phyloP scores from a whole-genome alignment of 192 early-diverging fungal species.

The Podila horticola region DNA sequence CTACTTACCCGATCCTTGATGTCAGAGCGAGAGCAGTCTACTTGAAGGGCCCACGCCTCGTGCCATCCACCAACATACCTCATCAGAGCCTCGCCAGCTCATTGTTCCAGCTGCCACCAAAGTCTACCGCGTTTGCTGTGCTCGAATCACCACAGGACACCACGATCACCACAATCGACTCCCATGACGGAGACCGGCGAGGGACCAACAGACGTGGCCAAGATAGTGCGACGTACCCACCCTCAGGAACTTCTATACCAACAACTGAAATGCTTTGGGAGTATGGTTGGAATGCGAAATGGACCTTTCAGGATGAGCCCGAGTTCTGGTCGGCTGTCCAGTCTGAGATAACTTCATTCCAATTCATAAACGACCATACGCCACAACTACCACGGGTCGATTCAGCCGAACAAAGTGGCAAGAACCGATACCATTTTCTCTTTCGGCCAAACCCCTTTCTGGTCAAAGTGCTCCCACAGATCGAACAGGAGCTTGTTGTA shows the following conservation, averaged over 20 bases:
- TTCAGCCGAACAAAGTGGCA: neutral
- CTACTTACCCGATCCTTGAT: conserved; percentile 42
- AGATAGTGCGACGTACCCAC: neutral
- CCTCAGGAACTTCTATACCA: neutral
- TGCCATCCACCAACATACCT: conserved; percentile 56
- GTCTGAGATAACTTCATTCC: conserved; percentile 3
- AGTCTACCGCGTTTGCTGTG: conserved; percentile 51
- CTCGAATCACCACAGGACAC: conserved; percentile 19
- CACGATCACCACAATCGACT: neutral
- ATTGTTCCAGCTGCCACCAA: conserved; percentile 51
- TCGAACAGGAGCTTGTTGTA: conserved; percentile 25
- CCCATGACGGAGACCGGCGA: too few relatives aligned
- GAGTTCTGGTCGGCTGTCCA: conserved; percentile 11
- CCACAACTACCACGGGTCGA: neutral
- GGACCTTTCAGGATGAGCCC: conserved; percentile 39
- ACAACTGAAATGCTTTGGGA: conserved; percentile 17
- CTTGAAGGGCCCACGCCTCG: conserved; percentile 12
- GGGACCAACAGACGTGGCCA: too few relatives aligned
- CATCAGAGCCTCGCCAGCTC: conserved; percentile 13
- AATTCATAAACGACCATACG: neutral
- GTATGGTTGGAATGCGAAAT: conserved; percentile 42
- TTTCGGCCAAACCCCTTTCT: conserved; percentile 50
- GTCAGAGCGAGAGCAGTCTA: conserved; percentile 20
- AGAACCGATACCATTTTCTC: conserved; percentile 17
- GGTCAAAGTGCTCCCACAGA: conserved; percentile 13